Base-by-base conservation (phyloP, 805 yeast genomes). In the Suhomyces pyralidae region DNA sequence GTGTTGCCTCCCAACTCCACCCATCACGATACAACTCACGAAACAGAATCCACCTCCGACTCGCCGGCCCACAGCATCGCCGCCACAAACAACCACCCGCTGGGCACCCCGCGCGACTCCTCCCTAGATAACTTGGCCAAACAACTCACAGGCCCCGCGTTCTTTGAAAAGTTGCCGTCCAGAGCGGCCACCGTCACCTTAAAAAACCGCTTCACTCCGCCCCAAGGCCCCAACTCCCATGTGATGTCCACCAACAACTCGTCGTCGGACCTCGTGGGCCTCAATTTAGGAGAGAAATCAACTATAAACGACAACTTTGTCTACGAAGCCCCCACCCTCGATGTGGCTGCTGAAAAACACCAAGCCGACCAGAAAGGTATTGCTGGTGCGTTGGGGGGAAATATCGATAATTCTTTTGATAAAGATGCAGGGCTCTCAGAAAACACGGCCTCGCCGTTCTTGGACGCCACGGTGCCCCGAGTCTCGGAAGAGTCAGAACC, bases 121-220 rank as follows among this genome's bases (percentile, higher is more conserved):
- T 65, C 71, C 7, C 58, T 74, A 42, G 77, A 72, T 51, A 69
- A 59, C 46, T 66, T 74, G 61, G 79, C 78, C 45, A 72, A 71
- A 51, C 77, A 73, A 55, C 62, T 75, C 22, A 62, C 70, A 26
- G 56, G 57, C 36, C 77, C 74, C 22, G 60, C 58, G 8, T 66
- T 71, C 46, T 71, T 71, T 50, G 78, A 70, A 47, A 74, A 73
- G 55, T 57, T 71, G 49, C 79, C 77, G 14, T 62, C 73, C 14
- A 62, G 71, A 26, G 68, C 69, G 15, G 60, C 66, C 28, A 64
- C 70, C 25, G 61, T 65, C 32, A 52, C 48, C 22, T 54, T 56
- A 54, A 62, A 60, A 50, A 61, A 58, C 10, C 51, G 62, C 17
- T 44, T 42, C 30, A 36, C 25, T 2, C 9, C 48, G 15, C 22